These are phyloP conservation scores for Rhytidhysteron rufulum DNA, from an alignment of 2,329 filamentous ascomycete genomes.

Conservation along the genomic window DNA sequence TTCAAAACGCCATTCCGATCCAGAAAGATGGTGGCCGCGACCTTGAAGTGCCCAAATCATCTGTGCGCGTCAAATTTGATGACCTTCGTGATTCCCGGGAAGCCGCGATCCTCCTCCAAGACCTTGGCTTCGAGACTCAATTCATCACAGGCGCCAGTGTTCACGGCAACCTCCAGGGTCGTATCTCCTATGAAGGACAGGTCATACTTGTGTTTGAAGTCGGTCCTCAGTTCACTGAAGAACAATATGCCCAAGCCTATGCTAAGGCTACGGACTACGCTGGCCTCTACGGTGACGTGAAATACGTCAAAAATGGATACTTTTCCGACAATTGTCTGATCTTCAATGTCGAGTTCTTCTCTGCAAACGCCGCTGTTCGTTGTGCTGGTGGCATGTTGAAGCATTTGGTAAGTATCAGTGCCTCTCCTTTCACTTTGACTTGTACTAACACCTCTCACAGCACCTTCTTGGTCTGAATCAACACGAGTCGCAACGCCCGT, in stretches of 20 bases:
- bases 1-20: slow-evolving; percentile 10
- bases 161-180: slow-evolving; percentile 21
- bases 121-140: slow-evolving; percentile 16
- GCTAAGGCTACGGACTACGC: slow-evolving; percentile 2
- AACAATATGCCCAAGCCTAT: slow-evolving; percentile 7
- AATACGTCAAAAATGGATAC: slow-evolving; percentile 13
- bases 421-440: not conserved
- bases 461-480: not conserved
- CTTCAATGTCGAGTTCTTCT: slow-evolving; percentile 31
- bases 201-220: slow-evolving; percentile 8
- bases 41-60: no score
- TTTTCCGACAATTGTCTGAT: slow-evolving; percentile 13
- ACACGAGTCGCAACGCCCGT: not conserved
- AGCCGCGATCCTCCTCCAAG: slow-evolving; percentile 19
- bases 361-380: slow-evolving; percentile 23
- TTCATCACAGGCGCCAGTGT: slow-evolving; percentile 22
- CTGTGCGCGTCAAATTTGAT: slow-evolving; percentile 36
- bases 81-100: slow-evolving; percentile 32
- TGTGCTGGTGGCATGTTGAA: not conserved
- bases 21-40: slow-evolving; percentile 6
- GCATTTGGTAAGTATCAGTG: not conserved
- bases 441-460: not conserved
- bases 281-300: not conserved
- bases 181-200: slow-evolving; percentile 29
- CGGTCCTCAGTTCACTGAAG: no score